These are phyloP conservation scores for Phycomyces blakesleeanus DNA, from an alignment of 192 early-diverging fungal species.

Conservation along the genomic window DNA sequence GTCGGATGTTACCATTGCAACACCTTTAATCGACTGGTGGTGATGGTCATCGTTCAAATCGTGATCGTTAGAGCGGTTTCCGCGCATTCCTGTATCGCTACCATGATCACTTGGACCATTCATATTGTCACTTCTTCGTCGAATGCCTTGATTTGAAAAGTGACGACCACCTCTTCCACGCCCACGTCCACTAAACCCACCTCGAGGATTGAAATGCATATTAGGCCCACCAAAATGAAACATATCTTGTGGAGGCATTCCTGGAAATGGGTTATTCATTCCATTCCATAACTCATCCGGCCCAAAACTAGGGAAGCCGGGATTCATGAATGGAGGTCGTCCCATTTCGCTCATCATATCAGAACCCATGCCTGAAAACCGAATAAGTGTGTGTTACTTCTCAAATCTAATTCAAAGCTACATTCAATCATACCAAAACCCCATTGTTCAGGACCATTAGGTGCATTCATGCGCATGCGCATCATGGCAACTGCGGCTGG, in stretches of 20 bases:
- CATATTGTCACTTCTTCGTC: slow-evolving; percentile 7
- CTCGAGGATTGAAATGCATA: slow-evolving; percentile 7
- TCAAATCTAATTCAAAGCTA: neutral
- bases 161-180: slow-evolving; percentile 12
- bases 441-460: slow-evolving; percentile 1
- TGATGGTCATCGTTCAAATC: neutral
- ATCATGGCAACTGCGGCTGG: slow-evolving; percentile 18
- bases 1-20: neutral
- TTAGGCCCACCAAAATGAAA: slow-evolving; percentile 11
- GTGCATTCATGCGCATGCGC: slow-evolving; percentile 14
- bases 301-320: slow-evolving; percentile 9
- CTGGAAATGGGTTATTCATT: slow-evolving; percentile 2
- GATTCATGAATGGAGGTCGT: slow-evolving; percentile 5
- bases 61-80: neutral
- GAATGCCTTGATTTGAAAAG: neutral
- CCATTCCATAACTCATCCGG: neutral
- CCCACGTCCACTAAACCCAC: slow-evolving; percentile 11
- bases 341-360: slow-evolving; percentile 4
- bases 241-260: slow-evolving; percentile 19
- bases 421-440: neutral
- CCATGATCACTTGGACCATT: neutral
- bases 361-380: neutral
- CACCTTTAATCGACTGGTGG: neutral
- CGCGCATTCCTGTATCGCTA: neutral
- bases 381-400: neutral